Percentiles rank a stretch among this genome's conserved stretches.
These are phyloP conservation scores for Mycena chlorophos DNA, from an alignment of 768 basidiomycete species.

Conservation along the genomic window DNA sequence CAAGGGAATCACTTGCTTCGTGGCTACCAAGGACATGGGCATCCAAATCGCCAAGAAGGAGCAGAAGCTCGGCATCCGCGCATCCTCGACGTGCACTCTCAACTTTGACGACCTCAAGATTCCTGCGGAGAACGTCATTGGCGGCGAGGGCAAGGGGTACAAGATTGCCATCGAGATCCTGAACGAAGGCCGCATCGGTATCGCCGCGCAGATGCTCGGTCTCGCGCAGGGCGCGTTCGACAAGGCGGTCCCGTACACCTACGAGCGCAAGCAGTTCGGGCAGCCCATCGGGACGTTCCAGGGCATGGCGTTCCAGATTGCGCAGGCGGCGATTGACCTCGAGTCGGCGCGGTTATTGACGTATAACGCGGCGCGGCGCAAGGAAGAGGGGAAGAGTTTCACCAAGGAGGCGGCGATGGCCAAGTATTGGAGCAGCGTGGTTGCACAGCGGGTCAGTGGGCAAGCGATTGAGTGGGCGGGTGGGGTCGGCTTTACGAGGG, in stretches of 20 bases:
- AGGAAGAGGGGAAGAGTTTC: constrained; percentile 86
- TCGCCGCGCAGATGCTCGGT: constrained; percentile 98
- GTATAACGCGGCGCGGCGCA: constrained; percentile 93
- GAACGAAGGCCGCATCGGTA: constrained; percentile 96
- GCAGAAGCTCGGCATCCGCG: constrained; percentile 95
- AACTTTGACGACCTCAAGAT: constrained; percentile 91
- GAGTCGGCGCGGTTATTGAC: constrained; percentile 88
- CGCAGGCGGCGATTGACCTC: constrained; percentile 85
- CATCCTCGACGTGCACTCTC: constrained; percentile 92
- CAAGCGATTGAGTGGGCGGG: constrained; percentile 96
- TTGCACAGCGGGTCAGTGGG: constrained; percentile 87
- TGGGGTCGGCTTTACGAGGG: constrained; percentile 88
- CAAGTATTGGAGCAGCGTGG: constrained; percentile 86
- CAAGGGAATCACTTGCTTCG: constrained; percentile 98
- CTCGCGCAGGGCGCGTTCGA: constrained; percentile 97
- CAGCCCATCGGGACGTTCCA: constrained; percentile 94
- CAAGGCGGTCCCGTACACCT: constrained; percentile 93
- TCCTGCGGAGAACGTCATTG: constrained; percentile 86
- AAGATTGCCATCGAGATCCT: constrained; percentile 97
- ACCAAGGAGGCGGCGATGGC: constrained; percentile 98
- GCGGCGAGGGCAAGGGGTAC: constrained; percentile 90
- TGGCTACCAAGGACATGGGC: constrained; percentile 95
- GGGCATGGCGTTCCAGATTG: constrained; percentile 94
- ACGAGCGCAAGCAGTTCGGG: constrained; percentile 91
- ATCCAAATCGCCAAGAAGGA: constrained; percentile 98